Evolutionary conservation across 139 green algal genomes (phyloP).

Genomic region (Coelastrella sp.): DNA sequence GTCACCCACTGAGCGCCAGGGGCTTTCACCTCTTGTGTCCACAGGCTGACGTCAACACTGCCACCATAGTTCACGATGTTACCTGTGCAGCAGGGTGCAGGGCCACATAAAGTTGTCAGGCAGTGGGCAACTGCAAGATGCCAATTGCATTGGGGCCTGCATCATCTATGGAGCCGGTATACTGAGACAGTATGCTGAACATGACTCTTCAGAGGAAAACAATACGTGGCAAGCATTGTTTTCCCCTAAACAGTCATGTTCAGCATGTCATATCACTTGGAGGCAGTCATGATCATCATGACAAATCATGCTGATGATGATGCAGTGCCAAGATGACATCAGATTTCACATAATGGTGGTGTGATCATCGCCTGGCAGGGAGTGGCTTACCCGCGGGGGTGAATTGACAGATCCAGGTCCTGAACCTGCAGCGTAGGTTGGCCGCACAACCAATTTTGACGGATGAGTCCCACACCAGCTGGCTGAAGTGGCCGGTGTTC

Average conservation of each 20-base stretch:
- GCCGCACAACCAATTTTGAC: slow-evolving; percentile 42
- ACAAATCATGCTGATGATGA: not conserved
- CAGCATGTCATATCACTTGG: too few species aligned
- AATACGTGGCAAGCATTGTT: too few species aligned
- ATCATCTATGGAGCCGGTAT: not conserved
- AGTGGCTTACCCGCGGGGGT: slow-evolving; percentile 10
- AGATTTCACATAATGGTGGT: not conserved
- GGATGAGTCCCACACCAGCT: slow-evolving; percentile 44
- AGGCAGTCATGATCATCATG: not conserved
- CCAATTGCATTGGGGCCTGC: too few species aligned
- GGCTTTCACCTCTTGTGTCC: slow-evolving; percentile 2
- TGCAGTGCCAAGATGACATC: not conserved
- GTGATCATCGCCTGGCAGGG: not conserved
- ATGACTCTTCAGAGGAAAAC: too few species aligned
- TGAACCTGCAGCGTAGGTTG: slow-evolving; percentile 40
- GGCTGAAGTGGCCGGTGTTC: slow-evolving; percentile 51
- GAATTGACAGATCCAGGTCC: slow-evolving; percentile 46
- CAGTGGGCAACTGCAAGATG: not conserved
- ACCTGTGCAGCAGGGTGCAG: slow-evolving; percentile 4
- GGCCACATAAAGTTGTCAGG: not conserved
- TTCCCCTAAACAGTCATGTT: too few species aligned
- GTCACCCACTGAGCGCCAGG: slow-evolving; percentile 25
- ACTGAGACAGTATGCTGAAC: not conserved
- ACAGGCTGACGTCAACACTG: slow-evolving; percentile 16
- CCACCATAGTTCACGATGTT: slow-evolving; percentile 11